Evolutionary conservation across 257 asterid genomes (phyloP).

Genomic region (Sherardia arvensis): DNA sequence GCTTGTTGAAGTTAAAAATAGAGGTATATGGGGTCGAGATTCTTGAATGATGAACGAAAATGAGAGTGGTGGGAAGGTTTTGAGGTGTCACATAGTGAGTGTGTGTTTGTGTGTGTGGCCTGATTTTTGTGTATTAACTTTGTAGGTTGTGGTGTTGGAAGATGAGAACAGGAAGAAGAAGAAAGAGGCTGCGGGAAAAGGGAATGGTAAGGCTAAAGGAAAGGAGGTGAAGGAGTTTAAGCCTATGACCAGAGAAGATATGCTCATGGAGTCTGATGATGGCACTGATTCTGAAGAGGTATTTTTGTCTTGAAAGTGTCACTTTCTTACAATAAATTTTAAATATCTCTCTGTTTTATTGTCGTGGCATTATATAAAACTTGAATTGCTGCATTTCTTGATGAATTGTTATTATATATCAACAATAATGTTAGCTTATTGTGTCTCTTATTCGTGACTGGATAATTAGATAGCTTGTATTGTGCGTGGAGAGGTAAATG

Average conservation of each 20-base stretch:
- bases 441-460: too few relatives aligned
- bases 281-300: slow-evolving; percentile 34
- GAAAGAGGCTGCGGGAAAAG: slow-evolving; percentile 22
- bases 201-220: slow-evolving; percentile 19
- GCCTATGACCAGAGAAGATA: slow-evolving; percentile 15
- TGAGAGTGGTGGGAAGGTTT: not conserved
- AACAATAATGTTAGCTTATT: not conserved
- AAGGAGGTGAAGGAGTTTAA: slow-evolving; percentile 14
- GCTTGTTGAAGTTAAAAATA: not conserved
- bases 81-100: not conserved
- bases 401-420: not conserved
- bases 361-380: not conserved
- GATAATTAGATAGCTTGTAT: too few relatives aligned
- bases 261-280: slow-evolving; percentile 24
- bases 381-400: not conserved
- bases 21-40: not conserved
- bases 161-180: slow-evolving; percentile 22
- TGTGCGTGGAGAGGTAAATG: not conserved
- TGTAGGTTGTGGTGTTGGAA: slow-evolving; percentile 55
- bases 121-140: not conserved
- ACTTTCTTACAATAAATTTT: not conserved
- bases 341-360: not conserved
- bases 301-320: not conserved
- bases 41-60: not conserved
- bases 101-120: not conserved